Conservation (phyloP, 2,329 filamentous ascomycete species). For the Plenodomus tracheiphilus region DNA sequence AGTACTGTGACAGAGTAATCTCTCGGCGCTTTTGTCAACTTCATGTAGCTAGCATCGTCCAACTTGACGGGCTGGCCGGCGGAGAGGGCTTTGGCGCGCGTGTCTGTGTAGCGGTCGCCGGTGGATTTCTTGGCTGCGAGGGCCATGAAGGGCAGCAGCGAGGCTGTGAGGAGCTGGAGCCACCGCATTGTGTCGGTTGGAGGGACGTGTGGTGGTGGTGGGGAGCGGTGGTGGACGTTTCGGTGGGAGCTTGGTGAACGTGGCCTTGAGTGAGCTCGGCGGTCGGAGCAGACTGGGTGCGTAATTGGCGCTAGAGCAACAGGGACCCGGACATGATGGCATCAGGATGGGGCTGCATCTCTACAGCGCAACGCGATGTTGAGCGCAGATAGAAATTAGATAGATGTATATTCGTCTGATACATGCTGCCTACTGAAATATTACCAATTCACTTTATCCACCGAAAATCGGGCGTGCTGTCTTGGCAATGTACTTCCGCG, state of each 20-base stretch:
- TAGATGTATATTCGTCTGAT: neutral
- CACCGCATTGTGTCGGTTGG: conserved; percentile 63
- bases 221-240: conserved; percentile 18
- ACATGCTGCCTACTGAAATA: neutral
- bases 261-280: conserved; percentile 33
- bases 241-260: conserved; percentile 33
- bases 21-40: conserved; percentile 74
- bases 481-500: conserved; percentile 13
- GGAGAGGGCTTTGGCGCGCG: conserved; percentile 67
- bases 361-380: neutral
- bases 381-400: neutral
- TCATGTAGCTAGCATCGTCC: conserved; percentile 72
- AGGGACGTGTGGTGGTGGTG: conserved; percentile 17
- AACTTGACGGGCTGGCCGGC: conserved; percentile 71
- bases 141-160: conserved; percentile 63
- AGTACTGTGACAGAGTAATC: conserved; percentile 84
- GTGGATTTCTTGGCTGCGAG: conserved; percentile 66
- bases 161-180: conserved; percentile 63
- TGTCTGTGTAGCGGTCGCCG: conserved; percentile 70
- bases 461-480: neutral
- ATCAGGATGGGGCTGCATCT: neutral
- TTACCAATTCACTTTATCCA: neutral
- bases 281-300: conserved; percentile 22
- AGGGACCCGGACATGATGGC: conserved; percentile 16
- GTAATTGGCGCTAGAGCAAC: conserved; percentile 31